Base-by-base conservation (phyloP, 805 yeast species). In the Teunomyces atbi region DNA sequence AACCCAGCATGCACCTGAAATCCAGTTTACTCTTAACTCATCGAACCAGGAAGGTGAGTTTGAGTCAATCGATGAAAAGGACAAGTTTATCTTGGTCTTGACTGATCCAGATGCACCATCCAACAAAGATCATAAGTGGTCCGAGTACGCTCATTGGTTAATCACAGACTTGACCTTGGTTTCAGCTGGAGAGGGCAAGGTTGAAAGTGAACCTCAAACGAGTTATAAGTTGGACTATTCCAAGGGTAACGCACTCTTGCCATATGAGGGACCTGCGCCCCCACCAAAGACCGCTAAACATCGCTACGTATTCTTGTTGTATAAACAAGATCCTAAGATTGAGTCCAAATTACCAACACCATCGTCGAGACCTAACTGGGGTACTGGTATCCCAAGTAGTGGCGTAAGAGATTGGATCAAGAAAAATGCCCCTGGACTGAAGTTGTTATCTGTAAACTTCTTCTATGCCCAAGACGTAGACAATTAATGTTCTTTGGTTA, bases 51-150 rank as follows among this genome's bases (percentile, higher is more conserved):
- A 76, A 36, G 60, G 65, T 16, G 74, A 72, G 29, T 56, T 74
- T 52, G 74, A 71, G 51, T 28, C 44, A 10, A 67, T 77, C 32
- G 58, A 68, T 12, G 55, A 64, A 19, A 64, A 73, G 20, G 84
- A 82, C 53, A 66, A 76, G 42, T 90, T 86, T 68, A 81, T 94
- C 8, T 68, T 91, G 53, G 86, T 87, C 2, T 55, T 90, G 53
- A 91, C 97, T 6, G 97, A 90, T 65, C 97, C 97, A 1, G 97
- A 90, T 71, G 97, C 97, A 6, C 97, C 97, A 11, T 79, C 90
- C 3, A 77, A 82, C 55, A 75, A 78, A 2, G 96, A 90, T 63
- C 81, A 84, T 59, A 88, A 83, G 61, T 89, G 96, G 95, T 84
- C 94, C 2, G 96, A 90, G 65, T 90, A 74, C 62, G 82, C 86